Evolutionary conservation across 306 rosid species (phyloP), one percentile per base, ranked within the genome.

Genomic region (Calophaca sinica): DNA sequence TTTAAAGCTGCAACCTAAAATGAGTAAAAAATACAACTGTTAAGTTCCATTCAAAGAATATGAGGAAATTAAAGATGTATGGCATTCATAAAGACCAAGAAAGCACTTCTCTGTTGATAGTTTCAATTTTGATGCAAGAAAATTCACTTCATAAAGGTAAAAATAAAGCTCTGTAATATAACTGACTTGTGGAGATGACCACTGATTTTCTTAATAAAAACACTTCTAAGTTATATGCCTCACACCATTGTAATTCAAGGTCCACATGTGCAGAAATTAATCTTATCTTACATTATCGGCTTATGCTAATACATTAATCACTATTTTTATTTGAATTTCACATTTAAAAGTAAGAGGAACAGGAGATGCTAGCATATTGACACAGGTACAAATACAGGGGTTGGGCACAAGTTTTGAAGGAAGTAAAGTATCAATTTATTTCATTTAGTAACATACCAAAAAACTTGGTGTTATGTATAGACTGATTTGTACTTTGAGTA

Each of bases 1-100:
- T 65, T 89, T 86, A 94, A 84, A 68, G 94, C 94, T 64, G 82
- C 88, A 82, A 94, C 97, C 98, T 94, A 68, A 33, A 61, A 77
- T 55, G 67, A 79, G 39, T 60, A 66, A 72, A 64, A 55, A 68
- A 42, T 31, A 20, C 15, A 52, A 55, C 36, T n/a, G 9, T 11
- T 41, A 71, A 61, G 63, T 42, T 45, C 8, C 31, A 75, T 31
- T 71, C 68, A 13, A 45, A 31, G 63, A 68, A 44, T 14, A 45
- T 12, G 15, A 36, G 69, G 45, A 80, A 72, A 68, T 51, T n/a
- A 39, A 58, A 73, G 29, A 75, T 46, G 51, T 65, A 39, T 2
- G 2, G 50, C 12, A 13, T 28, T 51, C 39, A 59, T n/a, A 33
- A 72, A 68, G 65, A 70, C 31, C 26, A 20, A 20, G 26, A 70